Base-by-base conservation (phyloP, 805 yeast genomes). In the Cyberlindnera subsufficiens region DNA sequence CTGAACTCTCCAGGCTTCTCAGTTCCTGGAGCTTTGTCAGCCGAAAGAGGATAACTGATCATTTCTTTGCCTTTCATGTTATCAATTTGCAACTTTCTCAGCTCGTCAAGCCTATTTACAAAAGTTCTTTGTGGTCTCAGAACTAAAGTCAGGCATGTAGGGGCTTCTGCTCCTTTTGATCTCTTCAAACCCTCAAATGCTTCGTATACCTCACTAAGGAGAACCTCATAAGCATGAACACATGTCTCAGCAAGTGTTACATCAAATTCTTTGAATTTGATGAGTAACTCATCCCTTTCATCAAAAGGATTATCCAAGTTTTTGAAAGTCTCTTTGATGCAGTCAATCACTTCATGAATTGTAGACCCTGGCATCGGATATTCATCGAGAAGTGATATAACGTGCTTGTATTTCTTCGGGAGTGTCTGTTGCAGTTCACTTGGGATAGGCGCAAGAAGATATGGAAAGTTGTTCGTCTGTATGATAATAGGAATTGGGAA, bases 201-300 rank as follows among this genome's bases (percentile, higher is more conserved):
- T 13, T 42, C 44, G 10, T 51, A 32, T 2, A 55, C 29, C 10
- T 57, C 57, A 22, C 45, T 19, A 14, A 57, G 35, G 2, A 42
- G 42, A 8, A 56, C 32, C 13, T 51, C 46, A n/a, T 45, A 44
- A 3, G 57, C 46, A 38, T 48, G 40, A 5, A 41, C 35, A 31
- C 50, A 53, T 1, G 56, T 45, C 17, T 55, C 59, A 2, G 37
- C 31, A 6, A 57, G 29, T 2, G 43, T 35, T 1, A 52, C 14
- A 6, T 48, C 49, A 33, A 55, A 50, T 29, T 54, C 56, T 27
- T 41, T 48, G 30, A 57, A 55, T 6, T n/a, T 39, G 11, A 55
- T 19, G 0, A 44, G 20, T 17, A 55, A 32, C 18, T 54, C 60
- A 32, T 49, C 52, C 13, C 39, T 44, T 3, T 49, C 51, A 13